These are phyloP conservation scores for Aspergillus spinulosporus DNA, from an alignment of 2,329 filamentous ascomycete genomes.

Conservation along the genomic window DNA sequence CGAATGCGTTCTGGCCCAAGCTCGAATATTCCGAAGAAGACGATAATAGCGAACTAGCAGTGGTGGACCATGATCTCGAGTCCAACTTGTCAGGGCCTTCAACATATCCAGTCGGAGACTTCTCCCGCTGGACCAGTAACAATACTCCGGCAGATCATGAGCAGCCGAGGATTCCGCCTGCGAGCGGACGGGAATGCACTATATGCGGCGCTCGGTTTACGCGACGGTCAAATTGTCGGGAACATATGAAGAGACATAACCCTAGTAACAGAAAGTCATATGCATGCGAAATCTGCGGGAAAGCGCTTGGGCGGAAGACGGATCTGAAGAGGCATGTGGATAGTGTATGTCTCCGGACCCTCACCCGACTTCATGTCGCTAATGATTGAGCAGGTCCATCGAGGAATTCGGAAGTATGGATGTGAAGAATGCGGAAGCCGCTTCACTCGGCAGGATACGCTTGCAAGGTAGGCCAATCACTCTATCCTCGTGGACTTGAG, in stretches of 20 bases:
- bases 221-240: constrained; percentile 81
- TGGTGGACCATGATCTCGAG: constrained; percentile 3
- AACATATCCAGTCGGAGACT: constrained; percentile 10
- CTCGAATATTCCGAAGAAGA: background rate
- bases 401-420: constrained; percentile 67
- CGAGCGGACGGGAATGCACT: constrained; percentile 71
- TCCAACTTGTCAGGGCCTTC: constrained; percentile 4
- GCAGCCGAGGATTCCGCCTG: constrained; percentile 27
- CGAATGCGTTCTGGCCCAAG: background rate
- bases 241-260: constrained; percentile 82
- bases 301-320: constrained; percentile 78
- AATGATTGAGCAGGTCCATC: constrained; percentile 65
- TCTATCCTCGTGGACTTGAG: background rate
- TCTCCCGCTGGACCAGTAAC: constrained; percentile 16
- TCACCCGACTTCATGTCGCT: constrained; percentile 26
- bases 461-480: constrained; percentile 63
- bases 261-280: constrained; percentile 70
- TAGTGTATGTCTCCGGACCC: constrained; percentile 43
- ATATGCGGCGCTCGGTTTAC: constrained; percentile 78
- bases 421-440: constrained; percentile 70
- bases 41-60: background rate
- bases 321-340: constrained; percentile 64
- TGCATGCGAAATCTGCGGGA: constrained; percentile 68
- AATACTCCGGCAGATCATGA: constrained; percentile 4
- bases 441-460: constrained; percentile 79